phyloP scores from a whole-genome alignment of 148 eudicot species.

The Nepenthes gracilis region DNA sequence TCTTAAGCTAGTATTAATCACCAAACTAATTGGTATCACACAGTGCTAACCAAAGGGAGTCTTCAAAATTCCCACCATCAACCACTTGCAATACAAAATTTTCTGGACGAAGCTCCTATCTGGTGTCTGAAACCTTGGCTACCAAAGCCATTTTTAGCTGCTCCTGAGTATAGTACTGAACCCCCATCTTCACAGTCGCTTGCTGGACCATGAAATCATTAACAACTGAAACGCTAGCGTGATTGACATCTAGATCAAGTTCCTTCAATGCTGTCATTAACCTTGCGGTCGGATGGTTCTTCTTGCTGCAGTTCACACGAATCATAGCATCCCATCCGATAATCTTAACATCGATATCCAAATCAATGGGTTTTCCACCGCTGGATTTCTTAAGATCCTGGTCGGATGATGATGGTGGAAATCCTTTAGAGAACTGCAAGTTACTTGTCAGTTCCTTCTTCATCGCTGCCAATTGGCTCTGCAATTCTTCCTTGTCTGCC shows the following conservation, averaged over 20 bases:
- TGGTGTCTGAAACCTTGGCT: conserved; percentile 35
- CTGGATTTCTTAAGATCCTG: conserved; percentile 12
- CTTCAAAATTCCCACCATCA: no score
- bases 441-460: conserved; percentile 40
- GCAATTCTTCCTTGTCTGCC: conserved; percentile 42
- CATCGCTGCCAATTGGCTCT: conserved; percentile 27
- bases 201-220: conserved; percentile 94
- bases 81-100: neutral
- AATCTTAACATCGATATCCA: conserved; percentile 76
- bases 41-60: no score
- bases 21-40: no score
- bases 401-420: conserved; percentile 1
- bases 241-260: conserved; percentile 63
- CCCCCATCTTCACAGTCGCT: conserved; percentile 68
- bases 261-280: conserved; percentile 71
- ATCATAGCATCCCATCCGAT: conserved; percentile 92
- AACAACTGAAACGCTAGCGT: conserved; percentile 78
- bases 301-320: conserved; percentile 56
- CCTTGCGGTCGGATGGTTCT: conserved; percentile 81
- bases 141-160: conserved; percentile 48
- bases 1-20: no score
- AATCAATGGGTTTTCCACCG: conserved; percentile 15
- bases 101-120: conserved; percentile 7
- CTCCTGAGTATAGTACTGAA: conserved; percentile 53
- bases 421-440: conserved; percentile 9